Percentiles rank a stretch among this genome's conserved stretches.
These are phyloP conservation scores for Dactylellina leptospora DNA, from an alignment of 2,329 filamentous ascomycete species.

Conservation along the genomic window DNA sequence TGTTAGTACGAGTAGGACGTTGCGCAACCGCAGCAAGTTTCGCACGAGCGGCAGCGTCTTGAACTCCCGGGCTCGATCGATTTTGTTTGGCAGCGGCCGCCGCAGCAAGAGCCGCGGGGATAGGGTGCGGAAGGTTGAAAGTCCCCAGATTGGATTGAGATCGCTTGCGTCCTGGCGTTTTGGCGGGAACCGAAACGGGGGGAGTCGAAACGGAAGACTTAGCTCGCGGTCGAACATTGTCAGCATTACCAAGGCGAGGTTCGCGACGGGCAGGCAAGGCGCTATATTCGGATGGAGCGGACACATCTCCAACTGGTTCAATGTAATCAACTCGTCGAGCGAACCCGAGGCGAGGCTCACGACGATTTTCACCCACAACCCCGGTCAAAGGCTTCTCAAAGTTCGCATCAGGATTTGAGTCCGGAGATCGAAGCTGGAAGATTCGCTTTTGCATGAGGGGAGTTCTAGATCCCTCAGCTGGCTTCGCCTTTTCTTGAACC, in stretches of 20 bases:
- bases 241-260: background rate
- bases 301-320: background rate
- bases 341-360: constrained; percentile 17
- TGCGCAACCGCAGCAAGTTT: background rate
- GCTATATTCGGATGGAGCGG: background rate
- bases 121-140: too few relatives aligned
- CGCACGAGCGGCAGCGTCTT: background rate
- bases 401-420: constrained; percentile 9
- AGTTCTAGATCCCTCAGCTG: constrained; percentile 21
- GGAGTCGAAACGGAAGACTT: constrained; percentile 13
- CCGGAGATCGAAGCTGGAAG: constrained; percentile 29
- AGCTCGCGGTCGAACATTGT: constrained; percentile 23
- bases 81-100: background rate
- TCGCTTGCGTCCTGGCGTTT: constrained; percentile 22
- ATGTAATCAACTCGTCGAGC: constrained; percentile 27
- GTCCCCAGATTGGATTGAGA: constrained; percentile 22
- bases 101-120: background rate
- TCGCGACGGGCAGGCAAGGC: constrained; percentile 4
- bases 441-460: constrained; percentile 45
- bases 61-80: background rate
- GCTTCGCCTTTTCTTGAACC: background rate
- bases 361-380: constrained; percentile 9
- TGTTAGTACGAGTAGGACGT: constrained; percentile 3
- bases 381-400: background rate
- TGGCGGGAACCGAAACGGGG: constrained; percentile 1